Base-by-base conservation (phyloP, 441 rosid species). In the Erodium moschatum region DNA sequence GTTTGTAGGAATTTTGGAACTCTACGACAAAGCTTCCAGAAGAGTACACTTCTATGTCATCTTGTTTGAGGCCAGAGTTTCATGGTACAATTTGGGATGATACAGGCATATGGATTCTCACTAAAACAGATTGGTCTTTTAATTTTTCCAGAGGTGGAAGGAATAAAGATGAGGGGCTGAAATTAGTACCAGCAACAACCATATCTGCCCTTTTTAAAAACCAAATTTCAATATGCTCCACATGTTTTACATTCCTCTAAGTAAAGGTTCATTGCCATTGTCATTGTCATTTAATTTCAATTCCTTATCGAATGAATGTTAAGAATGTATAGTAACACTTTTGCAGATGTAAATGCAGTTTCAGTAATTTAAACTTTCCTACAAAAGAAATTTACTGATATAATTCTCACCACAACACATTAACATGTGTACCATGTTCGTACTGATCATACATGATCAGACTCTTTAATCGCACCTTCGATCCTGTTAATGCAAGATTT, bases 401-500 rank as follows among this genome's bases (percentile, higher is more conserved):
- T 33, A 33, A 2, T 33, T 2, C 38, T 2, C 38, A 33, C 3
- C 38, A 33, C 38, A 33, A 5, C 38, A 33, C 38, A 33, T 33
- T 29, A 29, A 29, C 31, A 29, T 29, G 31, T 1, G 31, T 29
- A 29, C 31, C 31, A 29, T 0, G 31, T 29, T 50, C 19, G n/a
- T 50, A 5, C 58, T 52, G 58, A 52, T 52, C 19, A 52, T 13
- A 16, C 58, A 13, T 52, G n/a, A 12, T 52, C 58, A 13, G 58
- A 52, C 5, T n/a, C 58, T 52, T 52, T 15, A 8, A 84, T 65
- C 33, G 87, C 85, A 46, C 73, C 79, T n/a, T 60, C 77, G 65
- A 83, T 85, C 82, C 80, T 84, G 24, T 75, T 74, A 24, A 81
- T 82, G 67, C 84, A 83, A 64, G 87, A 85, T 76, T 82, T 87